These are phyloP conservation scores for Taxawa tesnikishii DNA, from an alignment of 2,329 filamentous ascomycete species.

Conservation along the genomic window DNA sequence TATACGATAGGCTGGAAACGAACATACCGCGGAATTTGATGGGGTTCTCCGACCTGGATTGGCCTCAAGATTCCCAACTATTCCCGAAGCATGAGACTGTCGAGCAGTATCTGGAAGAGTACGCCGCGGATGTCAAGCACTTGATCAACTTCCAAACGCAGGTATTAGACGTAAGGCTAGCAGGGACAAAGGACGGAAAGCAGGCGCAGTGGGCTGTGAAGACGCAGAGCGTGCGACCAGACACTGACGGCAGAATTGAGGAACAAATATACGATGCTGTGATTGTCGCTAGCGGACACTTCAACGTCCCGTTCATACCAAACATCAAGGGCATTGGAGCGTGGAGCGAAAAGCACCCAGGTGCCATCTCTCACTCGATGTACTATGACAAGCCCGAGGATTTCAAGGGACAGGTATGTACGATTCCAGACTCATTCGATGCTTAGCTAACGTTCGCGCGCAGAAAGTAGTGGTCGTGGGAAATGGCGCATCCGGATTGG, in stretches of 20 bases:
- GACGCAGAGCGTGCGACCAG: conserved; percentile 38
- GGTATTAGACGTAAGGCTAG: conserved; percentile 46
- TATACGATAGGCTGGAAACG: conserved; percentile 73
- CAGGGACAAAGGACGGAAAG: conserved; percentile 5
- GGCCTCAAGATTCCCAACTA: conserved; percentile 46
- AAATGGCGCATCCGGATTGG: conserved; percentile 71
- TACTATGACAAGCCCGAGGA: conserved; percentile 56
- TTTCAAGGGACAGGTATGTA: conserved; percentile 39
- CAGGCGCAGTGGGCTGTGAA: conserved; percentile 46
- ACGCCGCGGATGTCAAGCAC: conserved; percentile 54
- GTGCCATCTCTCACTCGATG: conserved; percentile 48
- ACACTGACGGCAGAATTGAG: conserved; percentile 10
- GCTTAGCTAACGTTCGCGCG: neutral
- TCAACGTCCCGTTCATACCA: conserved; percentile 33
- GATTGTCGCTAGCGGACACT: conserved; percentile 36
- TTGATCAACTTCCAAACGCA: conserved; percentile 59
- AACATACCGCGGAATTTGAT: conserved; percentile 79
- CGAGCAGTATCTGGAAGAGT: conserved; percentile 59
- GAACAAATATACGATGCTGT: conserved; percentile 37
- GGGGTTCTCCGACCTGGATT: conserved; percentile 56
- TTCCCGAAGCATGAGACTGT: conserved; percentile 65
- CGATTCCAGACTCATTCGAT: neutral
- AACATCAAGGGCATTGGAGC: conserved; percentile 25
- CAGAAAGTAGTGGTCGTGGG: conserved; percentile 74
- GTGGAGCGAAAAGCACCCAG: conserved; percentile 27